Evolutionary conservation across 1,139 yeast genomes (phyloP).

Genomic region (Kurtzmaniella quercitrusa): DNA sequence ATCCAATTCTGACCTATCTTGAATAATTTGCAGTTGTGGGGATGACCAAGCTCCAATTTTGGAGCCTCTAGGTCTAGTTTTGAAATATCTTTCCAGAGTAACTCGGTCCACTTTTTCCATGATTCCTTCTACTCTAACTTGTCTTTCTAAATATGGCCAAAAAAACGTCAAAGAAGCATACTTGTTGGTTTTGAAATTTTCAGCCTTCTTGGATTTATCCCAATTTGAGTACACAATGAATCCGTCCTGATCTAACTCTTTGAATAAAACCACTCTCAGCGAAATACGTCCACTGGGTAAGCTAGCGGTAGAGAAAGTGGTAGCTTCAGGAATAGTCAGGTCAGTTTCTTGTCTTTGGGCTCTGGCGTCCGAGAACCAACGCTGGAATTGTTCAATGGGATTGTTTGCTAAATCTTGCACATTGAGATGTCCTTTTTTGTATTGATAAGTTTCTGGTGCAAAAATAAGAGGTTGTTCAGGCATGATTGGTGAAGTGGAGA

Average conservation of each 20-base stretch:
- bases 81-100: constrained; percentile 72
- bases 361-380: constrained; percentile 85
- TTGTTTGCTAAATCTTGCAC: constrained; percentile 48
- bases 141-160: constrained; percentile 89
- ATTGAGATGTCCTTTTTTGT: constrained; percentile 61
- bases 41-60: constrained; percentile 97
- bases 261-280: constrained; percentile 76
- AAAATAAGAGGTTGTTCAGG: constrained; percentile 25
- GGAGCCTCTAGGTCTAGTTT: constrained; percentile 88
- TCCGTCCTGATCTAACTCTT: constrained; percentile 82
- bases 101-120: constrained; percentile 72
- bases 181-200: constrained; percentile 67
- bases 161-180: constrained; percentile 84
- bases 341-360: constrained; percentile 34
- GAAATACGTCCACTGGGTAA: constrained; percentile 87
- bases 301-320: constrained; percentile 78
- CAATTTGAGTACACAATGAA: constrained; percentile 90
- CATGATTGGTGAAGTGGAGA: constrained; percentile 2
- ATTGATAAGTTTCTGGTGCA: constrained; percentile 90
- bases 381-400: constrained; percentile 75
- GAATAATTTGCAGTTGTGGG: constrained; percentile 69
- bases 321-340: constrained; percentile 66
- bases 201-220: constrained; percentile 77
- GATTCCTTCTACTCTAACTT: constrained; percentile 86
- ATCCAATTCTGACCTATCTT: constrained; percentile 61